Evolutionary conservation across 2,329 filamentous ascomycete genomes (phyloP).

Genomic region (Pyricularia sp.): DNA sequence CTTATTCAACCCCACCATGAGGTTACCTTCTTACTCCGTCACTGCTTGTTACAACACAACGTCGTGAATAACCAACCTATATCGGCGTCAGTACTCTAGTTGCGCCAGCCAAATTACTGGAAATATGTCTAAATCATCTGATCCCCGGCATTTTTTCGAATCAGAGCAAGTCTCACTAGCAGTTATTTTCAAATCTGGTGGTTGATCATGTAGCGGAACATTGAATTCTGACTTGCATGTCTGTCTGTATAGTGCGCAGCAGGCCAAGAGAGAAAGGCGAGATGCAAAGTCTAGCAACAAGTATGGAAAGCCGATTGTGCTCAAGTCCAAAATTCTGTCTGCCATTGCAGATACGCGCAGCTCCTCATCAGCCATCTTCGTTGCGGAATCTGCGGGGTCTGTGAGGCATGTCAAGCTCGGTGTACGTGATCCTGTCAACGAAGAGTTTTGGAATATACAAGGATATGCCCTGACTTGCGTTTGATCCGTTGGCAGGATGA

Average conservation of each 20-base stretch:
- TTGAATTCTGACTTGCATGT: background rate
- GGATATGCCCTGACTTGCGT: background rate
- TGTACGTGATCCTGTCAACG: conserved; percentile 32
- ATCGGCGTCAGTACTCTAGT: background rate
- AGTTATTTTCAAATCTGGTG: background rate
- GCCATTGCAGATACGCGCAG: conserved; percentile 54
- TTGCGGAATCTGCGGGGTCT: conserved; percentile 78
- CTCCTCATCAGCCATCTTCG: conserved; percentile 44
- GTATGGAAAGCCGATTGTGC: conserved; percentile 64
- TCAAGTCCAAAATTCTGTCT: conserved; percentile 79
- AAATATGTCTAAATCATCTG: conserved; percentile 3
- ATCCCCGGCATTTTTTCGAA: conserved; percentile 4
- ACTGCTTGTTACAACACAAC: background rate
- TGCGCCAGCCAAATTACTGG: background rate
- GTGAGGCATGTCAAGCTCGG: conserved; percentile 63
- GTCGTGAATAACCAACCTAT: background rate
- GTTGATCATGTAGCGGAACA: background rate
- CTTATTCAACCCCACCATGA: background rate
- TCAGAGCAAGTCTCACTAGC: conserved; percentile 2
- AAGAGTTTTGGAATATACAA: background rate
- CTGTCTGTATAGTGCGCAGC: conserved; percentile 32
- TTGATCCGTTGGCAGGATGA: conserved; percentile 8
- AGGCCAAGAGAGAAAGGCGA: conserved; percentile 42
- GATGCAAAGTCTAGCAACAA: conserved; percentile 61
- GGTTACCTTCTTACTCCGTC: background rate